Base-by-base conservation (phyloP, 805 yeast genomes). In the Starmerella tilneyi region DNA sequence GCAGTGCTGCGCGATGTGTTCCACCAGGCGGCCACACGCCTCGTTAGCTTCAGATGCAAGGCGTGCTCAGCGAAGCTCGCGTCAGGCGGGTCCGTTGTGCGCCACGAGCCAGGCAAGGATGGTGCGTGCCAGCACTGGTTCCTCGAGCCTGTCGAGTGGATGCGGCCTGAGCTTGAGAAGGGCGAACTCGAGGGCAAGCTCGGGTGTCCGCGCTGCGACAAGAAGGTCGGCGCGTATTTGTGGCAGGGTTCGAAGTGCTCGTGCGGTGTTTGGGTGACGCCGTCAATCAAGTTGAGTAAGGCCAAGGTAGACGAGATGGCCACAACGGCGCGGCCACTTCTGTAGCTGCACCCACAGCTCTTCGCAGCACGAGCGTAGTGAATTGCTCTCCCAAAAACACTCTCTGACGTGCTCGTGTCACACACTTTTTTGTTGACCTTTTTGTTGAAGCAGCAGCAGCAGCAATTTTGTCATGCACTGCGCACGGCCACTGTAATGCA, bases 221-320 rank as follows among this genome's bases (percentile, higher is more conserved):
- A 82, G 13, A 92, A 89, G 64, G 75, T 92, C 2, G 98, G 98
- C 12, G 86, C 84, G 0, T 92, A 86, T 61, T 76, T 79, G 50
- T 92, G 98, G 98, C 83, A 79, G 57, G 98, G 98, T 0, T 77
- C 89, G 2, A 68, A 94, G 56, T 92, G 98, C 62, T 77, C 92
- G 47, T 92, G 98, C 63, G 96, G 96, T 2, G 77, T 76, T 56
- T 92, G 98, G 98, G 79, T 89, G 71, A 74, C 84, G 9, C 98
- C 98, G 0, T 94, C 94, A 1, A 72, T 92, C 48, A 84, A 83
- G 60, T 63, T 92, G 45, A 86, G 79, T 61, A 69, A 78, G 23
- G 81, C 86, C 6, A 83, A 84, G 60, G 89, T 84, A 5, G 96
- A 89, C 59, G 75, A 76, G 48, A 69, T 78, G 56, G 44, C 47